Evolutionary conservation across 768 basidiomycete species (phyloP), one percentile per base, ranked within the genome.

Genomic region (Pleurotus djamor): DNA sequence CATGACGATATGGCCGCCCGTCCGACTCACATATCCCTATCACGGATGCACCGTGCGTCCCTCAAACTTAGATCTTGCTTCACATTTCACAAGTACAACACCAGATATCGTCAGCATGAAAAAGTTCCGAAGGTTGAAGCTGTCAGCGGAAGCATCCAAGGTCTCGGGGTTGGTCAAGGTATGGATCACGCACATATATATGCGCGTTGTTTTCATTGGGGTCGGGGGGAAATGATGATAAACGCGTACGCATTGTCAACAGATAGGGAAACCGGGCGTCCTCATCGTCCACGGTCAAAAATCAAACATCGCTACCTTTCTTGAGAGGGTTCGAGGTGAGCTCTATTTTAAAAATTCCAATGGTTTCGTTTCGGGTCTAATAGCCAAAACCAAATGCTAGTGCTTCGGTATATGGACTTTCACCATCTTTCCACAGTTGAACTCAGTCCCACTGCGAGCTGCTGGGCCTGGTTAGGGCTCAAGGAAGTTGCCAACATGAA

Each of bases 121-220:
- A 48, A 80, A 79, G 52, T 76, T 78, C 63, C 75, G 77, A 17
- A 67, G 74, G 35, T 69, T 79, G 17, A 78, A 76, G 63, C 72
- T 70, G 57, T 69, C 70, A 60, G 77, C 79, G 0, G 64, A 69
- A 36, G 66, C 74, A 28, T 66, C 74, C 7, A 62, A 67, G 21
- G 65, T 80, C 32, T 78, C 76, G 7, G 79, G 79, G 14, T 66
- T 77, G 10, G 78, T 75, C 35, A 79, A 79, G 69, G 78, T 73
- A 45, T 2, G 48, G 16, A 16, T 12, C 48, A 35, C 14, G 32
- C 12, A 45, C 21, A 28, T 28, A 28, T 28, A 28, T 28, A 28
- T 28, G 21, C 21, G 21, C 21, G 21, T 28, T 3, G 21, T 28
- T 28, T 28, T 28, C 21, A 28, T 28, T 28, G 21, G 21, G 21